Evolutionary conservation across 2,329 filamentous ascomycete species (phyloP).

Genomic region (Xylariales sp.): DNA sequence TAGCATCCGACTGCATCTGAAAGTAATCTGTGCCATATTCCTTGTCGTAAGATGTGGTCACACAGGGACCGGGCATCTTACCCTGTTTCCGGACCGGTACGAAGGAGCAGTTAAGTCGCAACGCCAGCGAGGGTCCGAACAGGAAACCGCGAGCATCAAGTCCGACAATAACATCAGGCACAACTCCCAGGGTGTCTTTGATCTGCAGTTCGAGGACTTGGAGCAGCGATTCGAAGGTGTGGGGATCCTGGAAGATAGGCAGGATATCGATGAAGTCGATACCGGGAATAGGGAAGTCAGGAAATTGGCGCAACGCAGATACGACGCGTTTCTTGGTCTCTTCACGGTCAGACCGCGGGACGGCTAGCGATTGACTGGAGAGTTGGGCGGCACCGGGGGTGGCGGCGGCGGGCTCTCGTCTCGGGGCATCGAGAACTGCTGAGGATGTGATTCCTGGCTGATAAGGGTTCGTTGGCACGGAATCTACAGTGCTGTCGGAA

Average conservation of each 20-base stretch:
- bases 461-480: slow-evolving; percentile 29
- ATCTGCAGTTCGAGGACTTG: slow-evolving; percentile 83
- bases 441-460: slow-evolving; percentile 25
- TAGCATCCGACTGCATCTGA: slow-evolving; percentile 86
- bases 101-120: slow-evolving; percentile 78
- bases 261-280: slow-evolving; percentile 98
- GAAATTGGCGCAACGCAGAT: slow-evolving; percentile 73
- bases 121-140: slow-evolving; percentile 84
- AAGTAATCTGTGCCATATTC: slow-evolving; percentile 95
- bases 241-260: slow-evolving; percentile 80
- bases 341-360: slow-evolving; percentile 22
- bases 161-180: slow-evolving; percentile 86
- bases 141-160: slow-evolving; percentile 93
- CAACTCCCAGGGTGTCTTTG: slow-evolving; percentile 54
- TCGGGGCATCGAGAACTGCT: slow-evolving; percentile 51
- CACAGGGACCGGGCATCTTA: slow-evolving; percentile 87
- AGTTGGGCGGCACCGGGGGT: slow-evolving; percentile 59
- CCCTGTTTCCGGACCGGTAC: slow-evolving; percentile 93
- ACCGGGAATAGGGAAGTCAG: slow-evolving; percentile 86
- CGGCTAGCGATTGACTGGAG: slow-evolving; percentile 61
- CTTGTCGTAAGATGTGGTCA: slow-evolving; percentile 84
- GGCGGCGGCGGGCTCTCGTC: slow-evolving; percentile 59
- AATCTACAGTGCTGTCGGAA: slow-evolving; percentile 30
- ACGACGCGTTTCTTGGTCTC: slow-evolving; percentile 47
- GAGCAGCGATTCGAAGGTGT: slow-evolving; percentile 71